These are phyloP conservation scores for Alloteropsis semialata DNA, from an alignment of 176 grass and related monocot genomes.

Conservation along the genomic window DNA sequence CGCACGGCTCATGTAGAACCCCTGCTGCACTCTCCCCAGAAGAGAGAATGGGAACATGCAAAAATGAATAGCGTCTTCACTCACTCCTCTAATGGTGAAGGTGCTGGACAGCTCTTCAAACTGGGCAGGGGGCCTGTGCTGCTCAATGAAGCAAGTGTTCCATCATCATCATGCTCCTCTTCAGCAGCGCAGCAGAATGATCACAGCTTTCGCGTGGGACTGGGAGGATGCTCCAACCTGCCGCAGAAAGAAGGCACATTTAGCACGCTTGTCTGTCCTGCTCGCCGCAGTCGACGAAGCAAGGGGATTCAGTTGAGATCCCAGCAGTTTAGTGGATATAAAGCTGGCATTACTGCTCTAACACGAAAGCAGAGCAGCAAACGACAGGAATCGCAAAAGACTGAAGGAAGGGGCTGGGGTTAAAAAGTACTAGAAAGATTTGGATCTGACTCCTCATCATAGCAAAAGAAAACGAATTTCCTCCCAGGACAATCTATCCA, in stretches of 20 bases:
- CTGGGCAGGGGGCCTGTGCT: neutral
- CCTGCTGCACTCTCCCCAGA: too few species aligned
- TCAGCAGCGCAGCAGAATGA: neutral
- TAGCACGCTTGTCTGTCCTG: neutral
- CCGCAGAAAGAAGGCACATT: conserved; percentile 9
- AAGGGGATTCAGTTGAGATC: neutral
- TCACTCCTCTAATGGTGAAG: too few species aligned
- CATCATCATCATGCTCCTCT: neutral
- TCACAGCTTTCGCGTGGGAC: conserved; percentile 20
- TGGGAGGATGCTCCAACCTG: conserved; percentile 13
- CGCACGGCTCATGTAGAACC: too few species aligned
- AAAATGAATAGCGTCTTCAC: too few species aligned
- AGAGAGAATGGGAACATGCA: too few species aligned
- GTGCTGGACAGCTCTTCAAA: too few species aligned
- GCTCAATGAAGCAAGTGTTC: conserved; percentile 2
- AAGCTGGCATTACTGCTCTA: neutral
- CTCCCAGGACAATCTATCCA: neutral
- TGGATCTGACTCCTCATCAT: neutral
- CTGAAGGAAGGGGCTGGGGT: neutral
- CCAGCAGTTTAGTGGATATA: too few species aligned
- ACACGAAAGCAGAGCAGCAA: neutral
- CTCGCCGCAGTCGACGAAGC: neutral
- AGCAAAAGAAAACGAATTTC: neutral
- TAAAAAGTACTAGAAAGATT: neutral
- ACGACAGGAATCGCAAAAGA: neutral